Conservation (phyloP, 768 basidiomycete genomes). For the Mycena metata region DNA sequence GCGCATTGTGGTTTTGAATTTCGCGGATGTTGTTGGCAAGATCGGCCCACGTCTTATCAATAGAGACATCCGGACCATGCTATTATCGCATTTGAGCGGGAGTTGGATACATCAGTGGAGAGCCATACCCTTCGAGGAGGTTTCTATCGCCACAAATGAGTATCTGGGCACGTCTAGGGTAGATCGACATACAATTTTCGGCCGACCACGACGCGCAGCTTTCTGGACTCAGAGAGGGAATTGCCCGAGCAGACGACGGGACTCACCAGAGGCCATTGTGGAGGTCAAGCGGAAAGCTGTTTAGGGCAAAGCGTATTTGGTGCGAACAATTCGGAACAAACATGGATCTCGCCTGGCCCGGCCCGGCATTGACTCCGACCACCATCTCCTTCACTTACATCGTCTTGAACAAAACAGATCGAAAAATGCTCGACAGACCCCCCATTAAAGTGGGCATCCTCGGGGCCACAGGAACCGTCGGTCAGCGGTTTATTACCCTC, state of each 20-base stretch:
- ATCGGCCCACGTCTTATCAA: conserved; percentile 86
- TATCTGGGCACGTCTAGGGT: conserved; percentile 7
- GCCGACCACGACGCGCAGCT: conserved; percentile 55
- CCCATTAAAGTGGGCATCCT: conserved; percentile 74
- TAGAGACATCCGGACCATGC: conserved; percentile 83
- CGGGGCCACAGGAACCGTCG: conserved; percentile 94
- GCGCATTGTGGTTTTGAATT: conserved; percentile 95
- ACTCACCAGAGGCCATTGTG: conserved; percentile 32
- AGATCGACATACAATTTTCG: conserved; percentile 60
- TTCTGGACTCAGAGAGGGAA: not conserved
- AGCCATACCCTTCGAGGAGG: conserved; percentile 59
- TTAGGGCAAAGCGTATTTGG: conserved; percentile 10
- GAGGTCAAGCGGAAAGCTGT: not conserved
- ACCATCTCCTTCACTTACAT: too few relatives aligned
- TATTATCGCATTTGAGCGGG: conserved; percentile 44
- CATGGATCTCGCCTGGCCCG: conserved; percentile 10
- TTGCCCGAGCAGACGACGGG: not conserved
- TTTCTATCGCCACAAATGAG: conserved; percentile 50
- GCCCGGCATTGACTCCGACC: not conserved
- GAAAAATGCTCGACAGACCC: conserved; percentile 30
- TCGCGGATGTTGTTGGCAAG: conserved; percentile 90
- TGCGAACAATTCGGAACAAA: not conserved
- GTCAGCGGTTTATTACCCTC: conserved; percentile 93
- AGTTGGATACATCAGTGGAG: not conserved
- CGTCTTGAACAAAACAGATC: too few relatives aligned